phyloP scores from a whole-genome alignment of 2,329 filamentous ascomycete genomes.

The Phoma herbarum region DNA sequence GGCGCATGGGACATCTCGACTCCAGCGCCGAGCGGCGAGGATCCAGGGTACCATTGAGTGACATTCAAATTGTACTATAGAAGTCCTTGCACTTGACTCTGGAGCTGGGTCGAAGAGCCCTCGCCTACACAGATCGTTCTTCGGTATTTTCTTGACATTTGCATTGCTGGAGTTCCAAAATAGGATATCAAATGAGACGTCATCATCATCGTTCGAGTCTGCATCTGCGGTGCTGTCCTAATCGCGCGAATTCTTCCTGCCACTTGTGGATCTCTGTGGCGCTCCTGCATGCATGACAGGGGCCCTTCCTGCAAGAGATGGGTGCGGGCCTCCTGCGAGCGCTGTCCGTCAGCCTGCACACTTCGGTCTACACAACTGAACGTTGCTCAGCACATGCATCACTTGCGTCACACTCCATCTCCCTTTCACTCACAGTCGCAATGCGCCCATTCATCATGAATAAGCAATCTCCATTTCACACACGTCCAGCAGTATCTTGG shows the following conservation, averaged over 20 bases:
- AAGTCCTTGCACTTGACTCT: neutral
- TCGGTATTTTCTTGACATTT: conserved; percentile 10
- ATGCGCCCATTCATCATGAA: no score
- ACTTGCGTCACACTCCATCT: no score
- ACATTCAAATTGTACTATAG: conserved; percentile 16
- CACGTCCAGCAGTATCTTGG: no score
- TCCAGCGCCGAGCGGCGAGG: conserved; percentile 38
- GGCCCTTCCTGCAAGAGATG: no score
- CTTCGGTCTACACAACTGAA: no score
- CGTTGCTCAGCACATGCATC: no score
- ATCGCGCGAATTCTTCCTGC: no score
- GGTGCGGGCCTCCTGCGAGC: no score
- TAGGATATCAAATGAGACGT: conserved; percentile 18
- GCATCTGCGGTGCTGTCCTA: neutral
- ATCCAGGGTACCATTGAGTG: conserved; percentile 37
- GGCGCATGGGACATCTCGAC: conserved; percentile 63
- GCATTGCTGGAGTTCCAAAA: conserved; percentile 31
- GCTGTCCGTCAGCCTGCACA: no score
- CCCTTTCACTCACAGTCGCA: no score
- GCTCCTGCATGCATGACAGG: neutral
- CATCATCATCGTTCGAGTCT: neutral
- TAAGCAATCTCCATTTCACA: no score
- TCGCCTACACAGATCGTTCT: neutral
- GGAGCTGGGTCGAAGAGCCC: neutral
- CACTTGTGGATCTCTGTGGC: neutral